Evolutionary conservation across 768 basidiomycete genomes (phyloP).

Genomic region (Russula sp.): DNA sequence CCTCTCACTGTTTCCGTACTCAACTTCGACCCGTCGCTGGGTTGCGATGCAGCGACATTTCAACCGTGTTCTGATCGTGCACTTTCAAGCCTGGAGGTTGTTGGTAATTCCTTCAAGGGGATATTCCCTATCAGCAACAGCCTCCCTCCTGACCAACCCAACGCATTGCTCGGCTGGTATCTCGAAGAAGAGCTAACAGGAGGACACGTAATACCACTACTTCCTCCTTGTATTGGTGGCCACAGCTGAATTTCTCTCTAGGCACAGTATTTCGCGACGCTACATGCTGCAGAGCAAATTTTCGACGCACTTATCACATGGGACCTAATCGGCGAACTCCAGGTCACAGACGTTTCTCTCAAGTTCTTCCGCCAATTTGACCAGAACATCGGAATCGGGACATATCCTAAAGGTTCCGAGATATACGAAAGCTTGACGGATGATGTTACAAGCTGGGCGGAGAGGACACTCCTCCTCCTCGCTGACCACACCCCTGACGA

Average conservation of each 20-base stretch:
- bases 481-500: not conserved
- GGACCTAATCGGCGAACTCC: conserved; percentile 4
- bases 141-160: not conserved
- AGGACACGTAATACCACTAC: not conserved
- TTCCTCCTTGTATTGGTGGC: not conserved
- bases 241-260: not conserved
- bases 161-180: not conserved
- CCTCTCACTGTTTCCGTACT: conserved; percentile 31
- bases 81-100: conserved; percentile 25
- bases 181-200: conserved; percentile 3
- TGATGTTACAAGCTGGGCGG: conserved; percentile 4
- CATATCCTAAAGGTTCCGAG: not conserved
- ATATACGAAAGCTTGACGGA: not conserved
- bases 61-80: conserved; percentile 33
- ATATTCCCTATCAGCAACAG: conserved; percentile 28
- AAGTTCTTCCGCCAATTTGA: conserved; percentile 13
- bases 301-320: conserved; percentile 9
- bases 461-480: not conserved
- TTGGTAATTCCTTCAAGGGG: conserved; percentile 28
- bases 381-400: not conserved
- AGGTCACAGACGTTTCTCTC: conserved; percentile 9
- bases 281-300: conserved; percentile 5
- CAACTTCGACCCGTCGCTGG: conserved; percentile 28
- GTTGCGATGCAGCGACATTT: not conserved
- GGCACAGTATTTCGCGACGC: conserved; percentile 12